Percentiles rank a stretch among this genome's conserved stretches.
These are phyloP conservation scores for Arthrobotrys musiformis DNA, from an alignment of 2,329 filamentous ascomycete species.

Conservation along the genomic window DNA sequence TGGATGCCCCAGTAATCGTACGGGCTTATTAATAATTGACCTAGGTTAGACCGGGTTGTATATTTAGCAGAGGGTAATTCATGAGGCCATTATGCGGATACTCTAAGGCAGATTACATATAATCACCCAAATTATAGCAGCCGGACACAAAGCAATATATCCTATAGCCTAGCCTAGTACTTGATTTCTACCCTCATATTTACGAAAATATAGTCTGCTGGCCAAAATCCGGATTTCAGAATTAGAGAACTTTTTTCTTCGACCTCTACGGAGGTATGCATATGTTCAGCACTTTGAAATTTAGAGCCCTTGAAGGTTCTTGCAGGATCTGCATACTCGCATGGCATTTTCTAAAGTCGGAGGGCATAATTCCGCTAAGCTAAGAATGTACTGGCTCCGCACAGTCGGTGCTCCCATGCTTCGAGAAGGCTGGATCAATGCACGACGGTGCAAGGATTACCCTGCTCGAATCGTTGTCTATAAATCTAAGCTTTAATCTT, in stretches of 20 bases:
- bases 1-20: background rate
- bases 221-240: too few relatives aligned
- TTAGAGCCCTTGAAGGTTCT: background rate
- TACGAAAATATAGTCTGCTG: too few relatives aligned
- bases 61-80: background rate
- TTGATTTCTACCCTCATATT: too few relatives aligned
- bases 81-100: constrained; percentile 2
- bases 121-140: constrained; percentile 8
- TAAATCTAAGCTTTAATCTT: constrained; percentile 48
- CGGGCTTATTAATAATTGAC: background rate
- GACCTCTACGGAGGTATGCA: background rate
- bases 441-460: constrained; percentile 23
- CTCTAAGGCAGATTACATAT: constrained; percentile 9
- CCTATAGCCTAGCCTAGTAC: too few relatives aligned
- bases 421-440: constrained; percentile 47
- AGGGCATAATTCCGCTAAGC: background rate
- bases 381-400: background rate
- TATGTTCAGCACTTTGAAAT: background rate
- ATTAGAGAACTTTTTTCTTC: background rate
- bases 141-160: background rate
- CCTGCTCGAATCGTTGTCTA: constrained; percentile 18
- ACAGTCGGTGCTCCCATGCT: constrained; percentile 16
- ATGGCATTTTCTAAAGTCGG: constrained; percentile 1
- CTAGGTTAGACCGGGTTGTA: constrained; percentile 4
- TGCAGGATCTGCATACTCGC: background rate